phyloP scores from a whole-genome alignment of 805 yeast species.

The Wickerhamomyces queroliae region DNA sequence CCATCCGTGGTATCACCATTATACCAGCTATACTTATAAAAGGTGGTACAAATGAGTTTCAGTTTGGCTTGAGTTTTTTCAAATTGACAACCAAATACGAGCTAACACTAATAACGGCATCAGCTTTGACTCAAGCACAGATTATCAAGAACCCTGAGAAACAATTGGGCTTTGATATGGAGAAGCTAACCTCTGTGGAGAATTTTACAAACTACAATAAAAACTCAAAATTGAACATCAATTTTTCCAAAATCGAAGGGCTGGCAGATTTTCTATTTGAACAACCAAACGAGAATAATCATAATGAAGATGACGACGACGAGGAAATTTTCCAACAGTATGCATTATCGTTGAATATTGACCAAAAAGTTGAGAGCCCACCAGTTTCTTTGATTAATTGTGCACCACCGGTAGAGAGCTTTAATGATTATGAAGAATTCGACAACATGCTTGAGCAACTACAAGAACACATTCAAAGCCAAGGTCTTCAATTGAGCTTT shows the following conservation, averaged over 20 bases:
- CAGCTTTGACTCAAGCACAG: too few species aligned
- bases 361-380: not conserved
- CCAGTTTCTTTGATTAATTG: conserved; percentile 16
- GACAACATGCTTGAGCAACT: conserved; percentile 35
- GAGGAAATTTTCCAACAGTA: conserved; percentile 10
- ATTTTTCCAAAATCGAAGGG: not conserved
- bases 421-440: conserved; percentile 27
- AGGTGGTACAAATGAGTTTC: not conserved
- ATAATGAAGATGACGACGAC: conserved; percentile 4
- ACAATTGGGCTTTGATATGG: not conserved
- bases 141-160: not conserved
- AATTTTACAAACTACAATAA: too few species aligned
- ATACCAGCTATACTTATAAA: conserved; percentile 1
- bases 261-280: conserved; percentile 6
- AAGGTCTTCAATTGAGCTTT: conserved; percentile 13
- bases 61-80: too few species aligned
- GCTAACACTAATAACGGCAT: conserved; percentile 1
- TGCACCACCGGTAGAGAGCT: conserved; percentile 19
- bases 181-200: too few species aligned
- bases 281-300: not conserved
- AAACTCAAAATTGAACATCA: not conserved
- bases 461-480: conserved; percentile 20
- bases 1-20: conserved; percentile 1
- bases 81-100: not conserved
- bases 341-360: conserved; percentile 8